These are phyloP conservation scores for Colletotrichum gloeosporioides DNA, from an alignment of 2,329 filamentous ascomycete genomes.

Conservation along the genomic window DNA sequence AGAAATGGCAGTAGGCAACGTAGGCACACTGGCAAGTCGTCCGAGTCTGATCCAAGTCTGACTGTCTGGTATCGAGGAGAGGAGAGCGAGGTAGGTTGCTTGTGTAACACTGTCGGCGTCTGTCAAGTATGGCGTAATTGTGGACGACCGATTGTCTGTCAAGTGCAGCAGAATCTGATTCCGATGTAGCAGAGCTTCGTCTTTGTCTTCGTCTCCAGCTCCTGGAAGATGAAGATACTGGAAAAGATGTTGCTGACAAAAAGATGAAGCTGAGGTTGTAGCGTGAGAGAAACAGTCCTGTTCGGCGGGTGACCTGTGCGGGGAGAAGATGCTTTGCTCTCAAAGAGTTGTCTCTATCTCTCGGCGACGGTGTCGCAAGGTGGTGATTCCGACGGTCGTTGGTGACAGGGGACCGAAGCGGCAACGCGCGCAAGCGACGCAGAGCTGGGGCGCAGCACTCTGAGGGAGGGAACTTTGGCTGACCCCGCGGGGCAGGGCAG, in stretches of 20 bases:
- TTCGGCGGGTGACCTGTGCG: background rate
- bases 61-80: background rate
- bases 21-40: background rate
- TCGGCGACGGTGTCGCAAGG: background rate
- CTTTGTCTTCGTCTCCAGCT: background rate
- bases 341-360: background rate
- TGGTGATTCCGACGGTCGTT: background rate
- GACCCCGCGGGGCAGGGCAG: background rate
- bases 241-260: background rate
- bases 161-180: background rate
- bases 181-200: background rate
- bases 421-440: background rate
- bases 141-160: background rate
- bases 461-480: background rate
- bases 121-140: background rate
- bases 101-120: background rate
- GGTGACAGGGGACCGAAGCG: background rate
- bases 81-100: background rate
- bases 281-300: background rate
- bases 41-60: background rate
- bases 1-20: background rate
- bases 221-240: background rate
- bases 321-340: background rate
- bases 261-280: background rate
- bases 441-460: background rate